Conservation (phyloP, 2,329 filamentous ascomycete genomes). For the Chaetomiaceae sp. region DNA sequence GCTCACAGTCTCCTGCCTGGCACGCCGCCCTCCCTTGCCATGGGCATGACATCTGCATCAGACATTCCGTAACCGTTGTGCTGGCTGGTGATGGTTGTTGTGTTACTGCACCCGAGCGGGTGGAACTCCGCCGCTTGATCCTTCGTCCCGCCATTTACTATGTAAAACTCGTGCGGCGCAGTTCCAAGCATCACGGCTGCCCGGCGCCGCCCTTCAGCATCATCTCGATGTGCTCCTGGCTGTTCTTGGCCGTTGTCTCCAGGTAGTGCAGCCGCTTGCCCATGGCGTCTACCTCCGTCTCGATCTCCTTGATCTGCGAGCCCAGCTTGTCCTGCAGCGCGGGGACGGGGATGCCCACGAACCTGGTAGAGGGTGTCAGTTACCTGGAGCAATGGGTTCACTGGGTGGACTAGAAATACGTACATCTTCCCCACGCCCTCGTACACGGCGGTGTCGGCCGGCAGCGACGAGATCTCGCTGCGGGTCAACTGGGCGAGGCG, state of each 20-base stretch:
- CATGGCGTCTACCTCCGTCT: slow-evolving; percentile 71
- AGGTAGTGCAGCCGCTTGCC: slow-evolving; percentile 88
- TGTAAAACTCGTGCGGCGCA: no score
- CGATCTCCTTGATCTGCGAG: slow-evolving; percentile 66
- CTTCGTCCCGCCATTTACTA: no score
- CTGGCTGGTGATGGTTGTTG: no score
- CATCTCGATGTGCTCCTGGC: slow-evolving; percentile 81
- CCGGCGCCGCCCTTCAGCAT: slow-evolving; percentile 57
- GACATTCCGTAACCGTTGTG: no score
- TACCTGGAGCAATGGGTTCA: neutral
- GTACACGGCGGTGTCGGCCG: slow-evolving; percentile 73
- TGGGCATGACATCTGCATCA: no score
- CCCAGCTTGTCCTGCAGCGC: slow-evolving; percentile 71
- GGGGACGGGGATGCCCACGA: slow-evolving; percentile 68
- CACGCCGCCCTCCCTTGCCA: no score
- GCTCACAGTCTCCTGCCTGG: no score
- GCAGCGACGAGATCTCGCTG: slow-evolving; percentile 72
- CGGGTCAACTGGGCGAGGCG: slow-evolving; percentile 83
- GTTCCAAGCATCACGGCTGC: slow-evolving; percentile 16
- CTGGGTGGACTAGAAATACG: slow-evolving; percentile 25
- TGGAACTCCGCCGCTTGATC: no score
- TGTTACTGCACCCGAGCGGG: no score
- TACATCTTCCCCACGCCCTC: slow-evolving; percentile 98
- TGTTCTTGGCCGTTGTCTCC: slow-evolving; percentile 93
- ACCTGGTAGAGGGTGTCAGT: slow-evolving; percentile 51